Evolutionary conservation across 2,329 filamentous ascomycete genomes (phyloP), one percentile per base, ranked within the genome.

Genomic region (Aspergillus udagawae): DNA sequence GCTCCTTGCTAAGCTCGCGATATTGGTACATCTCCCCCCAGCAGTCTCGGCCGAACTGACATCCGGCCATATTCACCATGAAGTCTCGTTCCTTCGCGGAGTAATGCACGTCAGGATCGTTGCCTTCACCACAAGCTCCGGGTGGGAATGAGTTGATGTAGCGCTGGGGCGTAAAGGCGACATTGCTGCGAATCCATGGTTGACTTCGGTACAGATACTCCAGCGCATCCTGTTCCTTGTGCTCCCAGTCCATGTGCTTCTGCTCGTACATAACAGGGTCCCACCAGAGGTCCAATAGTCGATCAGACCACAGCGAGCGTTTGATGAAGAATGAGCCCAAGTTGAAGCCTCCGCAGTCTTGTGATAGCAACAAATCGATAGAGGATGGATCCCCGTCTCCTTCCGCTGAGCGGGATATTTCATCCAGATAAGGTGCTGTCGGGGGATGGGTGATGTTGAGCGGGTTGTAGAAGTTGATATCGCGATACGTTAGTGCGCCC

Each of bases 21-120:
- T 92, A 99, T 73, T 89, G 88, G 78, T 96, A 96, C 86, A 99
- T 97, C 77, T 99, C 94, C 41, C 88, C 88, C 93, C 93, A 97
- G 74, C 94, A 99, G 77, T 99, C 93, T 51, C 94, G 86, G 3
- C 93, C 93, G 89, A 91, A 97, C 74, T 96, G 89, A 73, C 94
- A 99, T 3, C 94, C 94, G 5, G 94, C 94, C 93, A 99, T 97
- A 75, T 97, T 99, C 67, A 99, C 93, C 49, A 97, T 66, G 69
- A 99, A 97, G 73, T 99, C 94, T 28, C 91, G 85, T 58, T 95
- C 92, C 45, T 85, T 81, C 74, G 94, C 82, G 65, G 89, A 82
- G 73, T 99, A 99, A 75, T 99, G 95, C 60, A 95, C 88, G 17
- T 82, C 82, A 1, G 86, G 83, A 67, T 97, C 85, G 8, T 64